These are phyloP conservation scores for Chamaecrista fasciculata DNA, from an alignment of 306 rosid genomes.

Conservation along the genomic window DNA sequence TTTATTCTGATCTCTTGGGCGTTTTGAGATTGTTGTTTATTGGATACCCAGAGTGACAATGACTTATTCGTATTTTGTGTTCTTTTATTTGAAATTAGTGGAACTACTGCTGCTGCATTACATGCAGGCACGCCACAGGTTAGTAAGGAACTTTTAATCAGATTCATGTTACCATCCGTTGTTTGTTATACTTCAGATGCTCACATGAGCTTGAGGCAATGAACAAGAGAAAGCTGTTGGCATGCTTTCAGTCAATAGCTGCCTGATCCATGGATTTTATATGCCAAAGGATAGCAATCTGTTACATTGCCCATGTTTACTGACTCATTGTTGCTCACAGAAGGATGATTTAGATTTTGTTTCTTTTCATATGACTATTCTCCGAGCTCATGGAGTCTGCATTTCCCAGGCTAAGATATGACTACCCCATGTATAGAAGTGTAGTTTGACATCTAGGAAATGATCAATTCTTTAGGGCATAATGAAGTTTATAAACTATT, in stretches of 20 bases:
- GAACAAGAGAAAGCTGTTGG: neutral
- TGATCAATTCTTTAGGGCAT: constrained; percentile 4
- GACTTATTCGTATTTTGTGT: constrained; percentile 28
- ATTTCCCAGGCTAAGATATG: neutral
- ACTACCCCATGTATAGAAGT: neutral
- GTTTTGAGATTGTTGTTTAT: constrained; percentile 11
- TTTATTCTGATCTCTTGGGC: constrained; percentile 1
- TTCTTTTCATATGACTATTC: neutral
- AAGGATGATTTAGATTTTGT: neutral
- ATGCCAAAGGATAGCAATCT: neutral
- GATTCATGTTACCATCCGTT: neutral
- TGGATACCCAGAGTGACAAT: constrained; percentile 9
- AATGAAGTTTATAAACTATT: neutral
- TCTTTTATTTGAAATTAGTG: constrained; percentile 43
- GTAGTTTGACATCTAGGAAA: neutral
- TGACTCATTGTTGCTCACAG: neutral
- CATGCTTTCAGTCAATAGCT: constrained; percentile 1
- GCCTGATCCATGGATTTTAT: neutral
- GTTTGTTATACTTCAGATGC: neutral
- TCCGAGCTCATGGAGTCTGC: neutral
- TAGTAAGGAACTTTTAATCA: constrained; percentile 28
- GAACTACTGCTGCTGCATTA: constrained; percentile 81
- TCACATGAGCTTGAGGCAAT: neutral
- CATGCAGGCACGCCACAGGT: constrained; percentile 84
- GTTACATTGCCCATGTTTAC: neutral